These are phyloP conservation scores for Porogramme epimiltina DNA, from an alignment of 1,284 basidiomycete species.

Conservation along the genomic window DNA sequence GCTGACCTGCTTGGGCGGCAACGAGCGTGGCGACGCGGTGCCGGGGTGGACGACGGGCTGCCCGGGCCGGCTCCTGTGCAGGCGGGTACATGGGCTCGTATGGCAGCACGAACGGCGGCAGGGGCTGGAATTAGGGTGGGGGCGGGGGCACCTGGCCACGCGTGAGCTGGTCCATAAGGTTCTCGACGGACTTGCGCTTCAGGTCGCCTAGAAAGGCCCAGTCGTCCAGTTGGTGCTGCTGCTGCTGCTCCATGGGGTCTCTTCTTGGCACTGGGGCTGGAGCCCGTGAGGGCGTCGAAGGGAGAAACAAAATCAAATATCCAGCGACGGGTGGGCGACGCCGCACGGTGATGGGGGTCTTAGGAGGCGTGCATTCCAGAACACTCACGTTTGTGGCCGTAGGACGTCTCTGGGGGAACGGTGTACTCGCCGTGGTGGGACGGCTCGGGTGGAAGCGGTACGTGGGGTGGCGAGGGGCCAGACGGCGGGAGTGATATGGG, in stretches of 20 bases:
- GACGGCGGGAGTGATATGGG: constrained; percentile 39
- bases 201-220: constrained; percentile 54
- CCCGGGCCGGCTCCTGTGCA: constrained; percentile 47
- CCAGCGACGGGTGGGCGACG: constrained; percentile 71
- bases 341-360: constrained; percentile 45
- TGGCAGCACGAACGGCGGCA: constrained; percentile 36
- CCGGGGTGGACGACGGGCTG: constrained; percentile 48
- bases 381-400: constrained; percentile 41
- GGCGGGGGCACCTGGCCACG: constrained; percentile 47
- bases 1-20: constrained; percentile 55
- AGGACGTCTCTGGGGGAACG: constrained; percentile 42
- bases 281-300: constrained; percentile 66
- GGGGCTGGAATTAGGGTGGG: constrained; percentile 23
- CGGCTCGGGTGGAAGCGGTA: constrained; percentile 28
- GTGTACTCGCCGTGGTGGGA: constrained; percentile 35
- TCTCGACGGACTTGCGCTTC: constrained; percentile 78
- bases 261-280: constrained; percentile 54
- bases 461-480: constrained; percentile 51
- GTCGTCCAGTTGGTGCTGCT: constrained; percentile 56
- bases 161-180: constrained; percentile 71
- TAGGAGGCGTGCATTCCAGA: constrained; percentile 21
- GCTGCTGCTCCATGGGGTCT: constrained; percentile 52
- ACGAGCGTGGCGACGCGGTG: constrained; percentile 61
- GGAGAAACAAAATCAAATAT: constrained; percentile 84
- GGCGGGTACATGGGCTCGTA: constrained; percentile 45